Evolutionary conservation across 208 protist species (phyloP).

Genomic region (Naegleria lovaniensis): DNA sequence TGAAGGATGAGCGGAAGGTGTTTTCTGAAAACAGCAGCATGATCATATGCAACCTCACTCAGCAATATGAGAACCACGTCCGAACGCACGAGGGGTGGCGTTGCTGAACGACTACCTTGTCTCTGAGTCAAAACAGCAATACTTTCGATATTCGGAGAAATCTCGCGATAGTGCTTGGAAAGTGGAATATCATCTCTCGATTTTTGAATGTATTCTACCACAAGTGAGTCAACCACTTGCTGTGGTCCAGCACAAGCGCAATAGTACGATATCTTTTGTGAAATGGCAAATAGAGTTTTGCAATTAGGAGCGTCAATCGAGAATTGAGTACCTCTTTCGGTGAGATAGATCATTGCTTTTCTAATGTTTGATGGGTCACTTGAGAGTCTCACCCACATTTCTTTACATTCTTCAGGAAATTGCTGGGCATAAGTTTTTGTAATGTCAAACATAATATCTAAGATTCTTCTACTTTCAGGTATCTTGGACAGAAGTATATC

Average conservation of each 20-base stretch:
- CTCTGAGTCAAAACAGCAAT: background rate
- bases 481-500: background rate
- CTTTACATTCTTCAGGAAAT: background rate
- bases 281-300: background rate
- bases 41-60: background rate
- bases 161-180: background rate
- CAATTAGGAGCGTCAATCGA: background rate
- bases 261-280: background rate
- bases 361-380: background rate
- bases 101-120: background rate
- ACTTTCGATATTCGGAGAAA: background rate
- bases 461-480: background rate
- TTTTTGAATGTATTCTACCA: background rate
- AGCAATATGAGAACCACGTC: background rate
- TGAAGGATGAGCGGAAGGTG: constrained; percentile 4
- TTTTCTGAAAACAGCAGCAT: background rate
- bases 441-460: constrained; percentile 5
- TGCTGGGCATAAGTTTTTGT: background rate
- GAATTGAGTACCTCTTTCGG: background rate
- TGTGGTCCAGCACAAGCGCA: background rate
- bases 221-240: background rate
- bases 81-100: background rate
- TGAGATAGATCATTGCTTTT: background rate
- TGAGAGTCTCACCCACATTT: background rate
- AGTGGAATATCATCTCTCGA: background rate